Evolutionary conservation across 805 yeast species (phyloP), one percentile per base, ranked within the genome.

Genomic region (Candida quercuum): DNA sequence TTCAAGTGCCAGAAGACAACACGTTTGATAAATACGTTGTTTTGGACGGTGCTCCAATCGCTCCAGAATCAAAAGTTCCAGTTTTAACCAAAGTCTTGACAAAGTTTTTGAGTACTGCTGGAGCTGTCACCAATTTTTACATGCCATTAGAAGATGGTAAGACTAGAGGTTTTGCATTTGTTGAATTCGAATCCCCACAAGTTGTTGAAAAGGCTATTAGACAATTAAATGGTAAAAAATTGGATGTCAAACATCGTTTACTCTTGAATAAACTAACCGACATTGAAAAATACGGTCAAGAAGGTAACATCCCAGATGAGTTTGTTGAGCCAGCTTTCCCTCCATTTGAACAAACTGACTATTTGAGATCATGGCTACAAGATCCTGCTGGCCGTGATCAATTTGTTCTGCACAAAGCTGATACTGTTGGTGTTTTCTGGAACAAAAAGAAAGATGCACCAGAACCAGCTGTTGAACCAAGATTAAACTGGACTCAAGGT

Each of bases 41-140:
- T 22, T 83, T 87, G 36, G 97, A 88, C 59, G 99, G 99, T 33
- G 89, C 95, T 10, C 99, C 99, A 49, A 71, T 87, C 44, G 95
- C 95, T 19, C 96, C 97, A 41, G 95, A 82, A 58, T 61, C 86
- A 37, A 93, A 93, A 65, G 85, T 80, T 36, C 85, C 87, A 39
- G 78, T 85, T 41, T 74, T 93, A 57, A 74, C 80, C 49, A 89
- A 86, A 61, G 97, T 94, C 32, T 73, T 93, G 56, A 76, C 73
- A 50, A 91, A 89, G 67, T 72, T 87, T 37, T 81, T 93, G 56
- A 66, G 77, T 33, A 74, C 76, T 46, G 88, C 78, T 32, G 98
- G 96, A 36, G 79, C 78, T 46, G 79, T 93, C 16, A 56, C 74
- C 33, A 91, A 87, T 38, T 73, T 93, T 57, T 71, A 76, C 57